Conservation (phyloP, 2,329 filamentous ascomycete genomes). For the Proliferodiscus dingleyae region DNA sequence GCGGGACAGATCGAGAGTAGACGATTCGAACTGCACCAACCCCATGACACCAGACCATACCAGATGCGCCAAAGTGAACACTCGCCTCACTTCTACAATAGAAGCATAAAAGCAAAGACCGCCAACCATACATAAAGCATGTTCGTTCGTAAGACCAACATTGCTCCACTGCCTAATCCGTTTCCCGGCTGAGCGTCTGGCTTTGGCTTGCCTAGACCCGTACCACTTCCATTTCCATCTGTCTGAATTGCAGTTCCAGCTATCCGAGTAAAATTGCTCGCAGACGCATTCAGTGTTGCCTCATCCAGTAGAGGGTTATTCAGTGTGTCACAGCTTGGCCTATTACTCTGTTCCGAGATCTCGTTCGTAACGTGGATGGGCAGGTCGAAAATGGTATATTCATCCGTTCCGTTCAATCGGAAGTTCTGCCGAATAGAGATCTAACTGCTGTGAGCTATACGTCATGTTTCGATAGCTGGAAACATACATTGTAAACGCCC, state of each 20-base stretch:
- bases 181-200: constrained; percentile 29
- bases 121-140: constrained; percentile 32
- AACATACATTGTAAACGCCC: constrained; percentile 54
- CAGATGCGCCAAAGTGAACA: too few species aligned
- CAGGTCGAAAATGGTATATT: constrained; percentile 67
- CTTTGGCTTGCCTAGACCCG: constrained; percentile 23
- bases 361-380: constrained; percentile 64
- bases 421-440: constrained; percentile 70
- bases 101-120: constrained; percentile 30
- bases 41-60: too few species aligned
- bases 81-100: constrained; percentile 22
- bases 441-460: constrained; percentile 30
- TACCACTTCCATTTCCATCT: constrained; percentile 11
- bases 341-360: constrained; percentile 42
- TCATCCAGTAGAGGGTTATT: constrained; percentile 47
- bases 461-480: too few species aligned
- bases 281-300: constrained; percentile 39
- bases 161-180: constrained; percentile 30
- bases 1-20: too few species aligned
- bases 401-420: constrained; percentile 56
- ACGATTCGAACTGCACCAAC: too few species aligned
- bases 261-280: constrained; percentile 27
- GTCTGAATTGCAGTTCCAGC: constrained; percentile 27
- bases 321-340: constrained; percentile 46
- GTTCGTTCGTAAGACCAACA: constrained; percentile 32